Base-by-base conservation (phyloP, 495 filamentous ascomycete species). In the Aspergillus hancockii region DNA sequence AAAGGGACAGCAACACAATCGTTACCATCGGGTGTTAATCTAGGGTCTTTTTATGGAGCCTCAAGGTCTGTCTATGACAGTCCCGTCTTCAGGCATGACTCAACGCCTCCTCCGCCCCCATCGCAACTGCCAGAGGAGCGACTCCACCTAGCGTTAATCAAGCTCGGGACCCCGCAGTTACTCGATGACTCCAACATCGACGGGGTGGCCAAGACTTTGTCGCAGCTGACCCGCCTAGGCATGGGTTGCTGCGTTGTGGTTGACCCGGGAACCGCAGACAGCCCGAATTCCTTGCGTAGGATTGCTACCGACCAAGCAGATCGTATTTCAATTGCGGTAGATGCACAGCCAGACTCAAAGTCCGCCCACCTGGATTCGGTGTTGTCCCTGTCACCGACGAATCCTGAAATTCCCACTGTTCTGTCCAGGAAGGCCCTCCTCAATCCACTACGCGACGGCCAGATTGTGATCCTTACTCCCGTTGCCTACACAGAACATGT, bases 101-200 rank as follows among this genome's bases (percentile, higher is more conserved):
- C 73, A 21, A 74, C 65, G 28, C 74, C 68, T 58, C 78, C 59
- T 47, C 72, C 51, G 55, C 71, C 52, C 60, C 51, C 66, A 21
- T 65, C 66, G 31, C 72, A 74, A 16, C 41, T 64, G 61, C 53
- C 62, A 0, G 67, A 76, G 52, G 63, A 73, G 49, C 79, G 82
- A 32, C 72, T 93, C 22, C 92, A 97, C 71, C 75, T 96, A 32
- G 92, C 94, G 12, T 70, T 99, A 57, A 86, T 99, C 53, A 96
- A 96, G 68, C 80, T 98, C 46, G 84, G 88, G 40, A 81, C 81
- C 23, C 88, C 90, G 4, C 86, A 94, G 65, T 68, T 71, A 0
- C 79, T 94, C 52, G 80, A 88, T 65, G 83, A 92, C 54, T 70
- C 74, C 8, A 88, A 83, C 0, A 65, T 98, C 2, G 66, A 84